Evolutionary conservation across 768 basidiomycete genomes (phyloP), one percentile per base, ranked within the genome.

Genomic region (Crepidotus variabilis): DNA sequence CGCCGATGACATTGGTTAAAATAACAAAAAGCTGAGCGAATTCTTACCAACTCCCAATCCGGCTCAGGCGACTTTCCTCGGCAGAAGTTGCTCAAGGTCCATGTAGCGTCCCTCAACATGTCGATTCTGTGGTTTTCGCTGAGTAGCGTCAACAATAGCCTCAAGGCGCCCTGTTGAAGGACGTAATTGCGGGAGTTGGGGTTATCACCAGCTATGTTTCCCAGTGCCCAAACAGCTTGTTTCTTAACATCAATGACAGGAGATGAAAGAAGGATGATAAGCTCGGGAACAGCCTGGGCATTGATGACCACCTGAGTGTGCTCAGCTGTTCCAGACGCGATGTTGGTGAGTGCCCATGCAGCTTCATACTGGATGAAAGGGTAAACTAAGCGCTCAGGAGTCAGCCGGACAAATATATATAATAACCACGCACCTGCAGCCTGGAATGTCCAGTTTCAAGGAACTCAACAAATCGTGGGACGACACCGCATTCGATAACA

Each of bases 41-140:
- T 56, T 75, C 87, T 61, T 65, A 97, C 96, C 75, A 96, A 72
- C 62, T 96, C 92, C 97, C 97, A 99, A 66, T 93, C 91, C 21
- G 97, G 97, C 70, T 98, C 97, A 60, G 97, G 97, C 55, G 88
- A 86, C 77, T 98, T 98, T 63, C 97, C 97, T 63, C 97, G 81
- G 75, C 97, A 99, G 74, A 99, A 98, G 80, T 99, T 99, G 80
- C 92, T 94, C 71, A 99, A 75, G 13, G 97, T 98, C 97, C 97
- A 99, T 18, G 97, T 99, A 18, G 97, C 97, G 70, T 99, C 97
- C 66, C 91, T 78, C 58, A 98, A 86, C 96, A 99, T 99, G 69
- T 92, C 94, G 62, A 98, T 79, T 75, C 98, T 99, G 82, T 98
- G 94, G 65, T 98, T 89, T 73, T 99, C 96, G 75, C 90, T 95